phyloP scores from a whole-genome alignment of 139 green algal genomes.

The Chlamydomonas incerta region DNA sequence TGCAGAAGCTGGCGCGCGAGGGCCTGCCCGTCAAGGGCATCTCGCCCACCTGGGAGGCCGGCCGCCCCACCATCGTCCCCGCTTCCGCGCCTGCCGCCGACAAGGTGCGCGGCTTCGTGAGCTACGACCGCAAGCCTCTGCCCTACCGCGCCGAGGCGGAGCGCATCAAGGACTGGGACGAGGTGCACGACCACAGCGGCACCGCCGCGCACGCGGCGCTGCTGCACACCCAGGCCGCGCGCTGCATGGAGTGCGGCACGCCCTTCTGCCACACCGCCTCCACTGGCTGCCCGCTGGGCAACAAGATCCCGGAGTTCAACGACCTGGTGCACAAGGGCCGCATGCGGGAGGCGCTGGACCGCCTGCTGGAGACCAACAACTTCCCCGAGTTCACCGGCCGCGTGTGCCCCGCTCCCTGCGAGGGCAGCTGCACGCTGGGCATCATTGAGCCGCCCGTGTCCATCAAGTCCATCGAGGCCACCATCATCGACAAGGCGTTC shows the following conservation, averaged over 20 bases:
- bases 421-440: conserved; percentile 95
- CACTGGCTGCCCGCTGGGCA: conserved; percentile 92
- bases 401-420: conserved; percentile 95
- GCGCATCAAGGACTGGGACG: conserved; percentile 90
- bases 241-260: conserved; percentile 98
- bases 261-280: conserved; percentile 93
- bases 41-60: conserved; percentile 76
- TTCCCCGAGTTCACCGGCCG: conserved; percentile 98
- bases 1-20: conserved; percentile 63
- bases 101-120: conserved; percentile 90
- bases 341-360: conserved; percentile 92
- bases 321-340: conserved; percentile 93
- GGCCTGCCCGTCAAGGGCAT: conserved; percentile 74
- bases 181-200: conserved; percentile 75
- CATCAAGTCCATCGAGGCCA: conserved; percentile 97
- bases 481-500: conserved; percentile 96
- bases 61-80: conserved; percentile 72
- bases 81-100: conserved; percentile 26
- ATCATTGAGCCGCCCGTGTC: conserved; percentile 97
- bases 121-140: conserved; percentile 88
- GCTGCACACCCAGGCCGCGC: conserved; percentile 90
- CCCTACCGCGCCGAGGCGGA: conserved; percentile 88
- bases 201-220: conserved; percentile 64
- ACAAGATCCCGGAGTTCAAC: conserved; percentile 98
- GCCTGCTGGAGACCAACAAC: conserved; percentile 98